Evolutionary conservation across 78 protist genomes (phyloP).

Genomic region (Isochrysis galbana): DNA sequence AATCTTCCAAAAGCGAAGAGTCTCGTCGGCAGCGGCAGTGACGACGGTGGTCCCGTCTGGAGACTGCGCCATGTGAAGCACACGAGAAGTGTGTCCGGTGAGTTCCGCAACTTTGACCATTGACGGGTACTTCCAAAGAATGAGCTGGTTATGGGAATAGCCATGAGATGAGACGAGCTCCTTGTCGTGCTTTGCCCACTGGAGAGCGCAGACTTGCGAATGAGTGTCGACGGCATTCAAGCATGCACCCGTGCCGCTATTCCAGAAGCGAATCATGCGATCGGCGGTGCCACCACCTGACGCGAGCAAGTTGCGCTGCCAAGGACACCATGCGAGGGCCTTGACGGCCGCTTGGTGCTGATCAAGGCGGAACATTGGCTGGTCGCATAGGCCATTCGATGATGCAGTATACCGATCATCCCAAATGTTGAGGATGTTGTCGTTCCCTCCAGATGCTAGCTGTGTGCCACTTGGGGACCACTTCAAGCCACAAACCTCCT

Average conservation of each 20-base stretch:
- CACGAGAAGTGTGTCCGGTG: conserved; percentile 95
- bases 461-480: conserved; percentile 91
- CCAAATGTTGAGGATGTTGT: conserved; percentile 96
- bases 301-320: conserved; percentile 90
- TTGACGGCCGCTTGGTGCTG: conserved; percentile 92
- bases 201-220: conserved; percentile 88
- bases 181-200: conserved; percentile 83
- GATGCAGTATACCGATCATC: conserved; percentile 25
- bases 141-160: conserved; percentile 92
- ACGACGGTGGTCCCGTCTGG: conserved; percentile 96
- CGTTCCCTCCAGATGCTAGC: conserved; percentile 99
- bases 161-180: conserved; percentile 98
- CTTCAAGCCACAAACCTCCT: conserved; percentile 96
- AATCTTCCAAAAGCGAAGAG: conserved; percentile 96
- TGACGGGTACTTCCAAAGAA: conserved; percentile 98
- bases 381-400: neutral
- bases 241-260: conserved; percentile 88
- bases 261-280: conserved; percentile 95
- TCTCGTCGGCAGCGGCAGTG: conserved; percentile 97
- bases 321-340: conserved; percentile 99
- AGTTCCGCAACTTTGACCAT: conserved; percentile 90
- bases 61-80: conserved; percentile 91
- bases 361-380: conserved; percentile 42
- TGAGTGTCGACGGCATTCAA: conserved; percentile 85
- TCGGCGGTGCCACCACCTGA: conserved; percentile 99